Evolutionary conservation across 163 green algal species (phyloP).

Genomic region (Chlamydomonas reinhardtii): DNA sequence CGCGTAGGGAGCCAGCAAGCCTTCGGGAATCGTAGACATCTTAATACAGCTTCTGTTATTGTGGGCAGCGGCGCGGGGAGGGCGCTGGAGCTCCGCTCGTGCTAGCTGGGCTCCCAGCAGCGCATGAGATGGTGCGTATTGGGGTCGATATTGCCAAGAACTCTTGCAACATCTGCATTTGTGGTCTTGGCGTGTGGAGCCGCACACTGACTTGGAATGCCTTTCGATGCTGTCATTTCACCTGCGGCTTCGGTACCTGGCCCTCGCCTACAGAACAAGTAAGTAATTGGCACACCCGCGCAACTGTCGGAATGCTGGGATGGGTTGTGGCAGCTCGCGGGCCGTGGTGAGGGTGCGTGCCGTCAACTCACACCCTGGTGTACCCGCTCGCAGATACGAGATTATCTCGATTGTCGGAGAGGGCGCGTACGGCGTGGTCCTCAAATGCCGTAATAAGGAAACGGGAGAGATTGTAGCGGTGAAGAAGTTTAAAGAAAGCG

Average conservation of each 20-base stretch:
- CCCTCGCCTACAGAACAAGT: slow-evolving; percentile 30
- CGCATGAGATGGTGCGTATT: not conserved
- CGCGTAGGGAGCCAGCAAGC: too few species aligned
- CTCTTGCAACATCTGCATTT: not conserved
- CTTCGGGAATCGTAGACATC: not conserved
- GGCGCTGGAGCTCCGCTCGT: not conserved
- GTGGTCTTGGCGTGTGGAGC: too few species aligned
- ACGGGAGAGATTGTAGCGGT: slow-evolving; percentile 86
- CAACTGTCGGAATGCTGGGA: not conserved
- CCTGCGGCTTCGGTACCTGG: not conserved
- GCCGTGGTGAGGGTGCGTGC: not conserved
- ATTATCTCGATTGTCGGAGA: slow-evolving; percentile 86
- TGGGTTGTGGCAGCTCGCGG: not conserved
- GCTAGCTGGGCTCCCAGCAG: too few species aligned
- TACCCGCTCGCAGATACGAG: slow-evolving; percentile 51
- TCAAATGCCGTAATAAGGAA: slow-evolving; percentile 87
- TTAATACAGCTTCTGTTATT: not conserved
- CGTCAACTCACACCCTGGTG: not conserved
- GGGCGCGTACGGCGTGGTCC: slow-evolving; percentile 91
- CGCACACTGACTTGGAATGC: not conserved
- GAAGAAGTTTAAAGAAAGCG: slow-evolving; percentile 92
- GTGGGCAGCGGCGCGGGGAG: too few species aligned
- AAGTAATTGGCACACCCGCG: not conserved
- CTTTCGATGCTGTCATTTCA: not conserved
- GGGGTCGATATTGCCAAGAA: not conserved